Percentiles rank a stretch among this genome's conserved stretches.
These are phyloP conservation scores for Corylus americana DNA, from an alignment of 306 rosid genomes.

Conservation along the genomic window DNA sequence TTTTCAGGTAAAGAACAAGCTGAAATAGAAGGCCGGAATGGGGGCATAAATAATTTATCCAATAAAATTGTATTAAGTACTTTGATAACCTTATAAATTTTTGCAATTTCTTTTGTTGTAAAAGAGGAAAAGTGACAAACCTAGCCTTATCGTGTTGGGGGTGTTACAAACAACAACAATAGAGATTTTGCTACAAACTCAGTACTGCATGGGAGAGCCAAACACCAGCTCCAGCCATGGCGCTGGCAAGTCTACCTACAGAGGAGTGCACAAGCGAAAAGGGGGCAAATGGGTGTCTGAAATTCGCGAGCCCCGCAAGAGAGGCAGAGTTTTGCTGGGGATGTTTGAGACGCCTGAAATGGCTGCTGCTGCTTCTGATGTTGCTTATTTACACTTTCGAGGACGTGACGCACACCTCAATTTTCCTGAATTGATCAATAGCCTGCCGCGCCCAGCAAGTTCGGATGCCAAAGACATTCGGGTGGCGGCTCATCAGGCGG, in stretches of 20 bases:
- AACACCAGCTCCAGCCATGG: constrained; percentile 29
- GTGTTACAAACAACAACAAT: no score
- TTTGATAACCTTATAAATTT: no score
- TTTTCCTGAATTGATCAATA: constrained; percentile 58
- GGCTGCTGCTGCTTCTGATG: constrained; percentile 92
- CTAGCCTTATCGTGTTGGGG: no score
- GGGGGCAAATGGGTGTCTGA: constrained; percentile 99
- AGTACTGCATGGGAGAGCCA: constrained; percentile 41
- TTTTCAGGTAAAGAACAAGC: no score
- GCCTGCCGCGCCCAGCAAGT: constrained; percentile 64
- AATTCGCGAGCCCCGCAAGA: constrained; percentile 85
- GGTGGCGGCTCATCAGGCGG: constrained; percentile 85
- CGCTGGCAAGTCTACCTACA: constrained; percentile 56
- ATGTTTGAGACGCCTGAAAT: constrained; percentile 79
- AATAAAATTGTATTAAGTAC: no score
- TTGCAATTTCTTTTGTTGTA: no score
- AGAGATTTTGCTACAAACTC: background rate
- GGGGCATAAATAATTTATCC: no score
- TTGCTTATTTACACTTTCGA: constrained; percentile 69
- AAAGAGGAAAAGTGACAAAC: no score
- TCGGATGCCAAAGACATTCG: constrained; percentile 70
- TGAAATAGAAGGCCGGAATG: no score
- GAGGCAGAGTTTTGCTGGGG: constrained; percentile 83
- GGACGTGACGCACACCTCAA: constrained; percentile 71
- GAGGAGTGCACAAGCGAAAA: constrained; percentile 93